Conservation (phyloP, 306 rosid species). For the Corylus americana region DNA sequence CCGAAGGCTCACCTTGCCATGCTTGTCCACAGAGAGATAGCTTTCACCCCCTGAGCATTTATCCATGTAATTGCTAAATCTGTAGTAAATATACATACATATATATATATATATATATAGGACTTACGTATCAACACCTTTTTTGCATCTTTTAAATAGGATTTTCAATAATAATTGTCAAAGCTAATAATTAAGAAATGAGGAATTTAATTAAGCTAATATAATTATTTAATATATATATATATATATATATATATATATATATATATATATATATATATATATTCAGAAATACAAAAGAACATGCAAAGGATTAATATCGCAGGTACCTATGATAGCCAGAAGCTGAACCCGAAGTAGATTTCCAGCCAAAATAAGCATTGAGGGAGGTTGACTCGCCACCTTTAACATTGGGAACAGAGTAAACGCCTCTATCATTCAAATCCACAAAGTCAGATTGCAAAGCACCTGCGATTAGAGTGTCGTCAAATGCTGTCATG, state of each 20-base stretch:
- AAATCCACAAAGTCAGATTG: slow-evolving; percentile 37
- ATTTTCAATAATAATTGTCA: too few species aligned
- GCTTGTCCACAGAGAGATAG: slow-evolving; percentile 41
- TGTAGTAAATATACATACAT: not conserved
- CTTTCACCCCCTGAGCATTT: slow-evolving; percentile 34
- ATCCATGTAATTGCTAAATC: slow-evolving; percentile 50
- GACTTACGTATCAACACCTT: too few species aligned
- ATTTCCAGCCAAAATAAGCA: slow-evolving; percentile 45
- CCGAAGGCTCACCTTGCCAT: slow-evolving; percentile 32
- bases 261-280: too few species aligned
- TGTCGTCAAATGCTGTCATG: slow-evolving; percentile 40
- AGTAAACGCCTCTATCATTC: slow-evolving; percentile 34
- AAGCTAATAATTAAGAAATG: too few species aligned
- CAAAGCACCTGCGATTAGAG: slow-evolving; percentile 36
- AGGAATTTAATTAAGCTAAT: too few species aligned
- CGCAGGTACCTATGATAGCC: slow-evolving; percentile 30
- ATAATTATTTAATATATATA: too few species aligned
- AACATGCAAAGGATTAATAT: too few species aligned
- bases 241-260: too few species aligned
- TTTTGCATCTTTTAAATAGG: too few species aligned
- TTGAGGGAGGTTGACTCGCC: slow-evolving; percentile 30
- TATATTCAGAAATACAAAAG: too few species aligned
- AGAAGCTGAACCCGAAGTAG: slow-evolving; percentile 40
- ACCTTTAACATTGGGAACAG: slow-evolving; percentile 33
- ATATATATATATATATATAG: too few species aligned